phyloP scores from a whole-genome alignment of 306 rosid species.

The Bauhinia variegata region DNA sequence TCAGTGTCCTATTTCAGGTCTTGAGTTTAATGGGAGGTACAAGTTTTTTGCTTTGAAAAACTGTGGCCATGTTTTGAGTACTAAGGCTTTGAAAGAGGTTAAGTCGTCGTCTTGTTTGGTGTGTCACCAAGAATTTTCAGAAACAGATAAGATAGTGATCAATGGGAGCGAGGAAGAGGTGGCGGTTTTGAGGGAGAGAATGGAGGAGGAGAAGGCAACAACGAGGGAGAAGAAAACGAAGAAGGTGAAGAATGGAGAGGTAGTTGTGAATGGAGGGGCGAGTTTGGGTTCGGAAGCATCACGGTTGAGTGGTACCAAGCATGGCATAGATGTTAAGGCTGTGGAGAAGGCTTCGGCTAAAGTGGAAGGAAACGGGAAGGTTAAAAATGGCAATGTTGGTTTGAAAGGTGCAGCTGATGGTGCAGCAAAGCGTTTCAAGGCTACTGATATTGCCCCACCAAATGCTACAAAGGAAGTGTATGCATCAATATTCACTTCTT shows the following conservation, averaged over 20 bases:
- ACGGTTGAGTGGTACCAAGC: slow-evolving; percentile 75
- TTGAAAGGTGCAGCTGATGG: slow-evolving; percentile 49
- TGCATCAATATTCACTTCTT: slow-evolving; percentile 87
- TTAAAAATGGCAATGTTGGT: slow-evolving; percentile 45
- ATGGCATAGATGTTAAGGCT: slow-evolving; percentile 62
- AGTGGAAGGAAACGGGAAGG: slow-evolving; percentile 54
- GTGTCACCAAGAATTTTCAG: slow-evolving; percentile 63
- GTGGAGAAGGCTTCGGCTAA: slow-evolving; percentile 58
- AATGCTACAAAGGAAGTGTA: slow-evolving; percentile 84
- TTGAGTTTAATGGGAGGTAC: slow-evolving; percentile 84
- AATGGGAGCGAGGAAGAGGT: slow-evolving; percentile 95
- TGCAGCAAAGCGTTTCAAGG: slow-evolving; percentile 73
- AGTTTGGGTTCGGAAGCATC: slow-evolving; percentile 44
- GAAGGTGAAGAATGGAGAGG: slow-evolving; percentile 59
- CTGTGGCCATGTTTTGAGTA: slow-evolving; percentile 94
- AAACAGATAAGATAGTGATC: slow-evolving; percentile 69
- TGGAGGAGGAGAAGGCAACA: slow-evolving; percentile 75
- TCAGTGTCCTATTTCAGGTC: slow-evolving; percentile 83
- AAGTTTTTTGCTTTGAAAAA: slow-evolving; percentile 71
- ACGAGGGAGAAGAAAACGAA: slow-evolving; percentile 63
- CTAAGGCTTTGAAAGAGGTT: slow-evolving; percentile 85
- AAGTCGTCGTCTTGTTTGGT: slow-evolving; percentile 72
- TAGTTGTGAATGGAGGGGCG: slow-evolving; percentile 35
- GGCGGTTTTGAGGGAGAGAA: slow-evolving; percentile 65
- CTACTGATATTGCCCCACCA: slow-evolving; percentile 61